Evolutionary conservation across 768 basidiomycete genomes (phyloP).

Genomic region (Rhizopogon sp.): DNA sequence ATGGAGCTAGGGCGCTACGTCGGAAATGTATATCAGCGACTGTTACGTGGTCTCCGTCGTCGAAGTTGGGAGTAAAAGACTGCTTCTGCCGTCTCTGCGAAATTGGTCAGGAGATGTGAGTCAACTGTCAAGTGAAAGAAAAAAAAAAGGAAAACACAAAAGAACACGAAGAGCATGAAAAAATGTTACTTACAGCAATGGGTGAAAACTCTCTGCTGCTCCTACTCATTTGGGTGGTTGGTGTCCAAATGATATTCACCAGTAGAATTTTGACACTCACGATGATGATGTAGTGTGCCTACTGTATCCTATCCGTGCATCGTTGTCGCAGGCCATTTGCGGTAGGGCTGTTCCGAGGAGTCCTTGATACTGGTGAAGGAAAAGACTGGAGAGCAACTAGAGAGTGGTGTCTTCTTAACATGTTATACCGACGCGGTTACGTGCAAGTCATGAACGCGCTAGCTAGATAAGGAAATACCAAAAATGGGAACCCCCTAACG

Average conservation of each 20-base stretch:
- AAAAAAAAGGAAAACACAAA: not conserved
- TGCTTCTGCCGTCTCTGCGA: conserved; percentile 40
- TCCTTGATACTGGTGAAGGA: too few relatives aligned
- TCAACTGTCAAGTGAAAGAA: not conserved
- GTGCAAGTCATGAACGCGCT: too few relatives aligned
- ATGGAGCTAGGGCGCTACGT: conserved; percentile 34
- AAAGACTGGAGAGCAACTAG: too few relatives aligned
- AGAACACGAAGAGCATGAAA: not conserved
- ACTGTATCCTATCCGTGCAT: conserved; percentile 14
- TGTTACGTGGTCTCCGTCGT: conserved; percentile 40
- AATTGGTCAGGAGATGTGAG: not conserved
- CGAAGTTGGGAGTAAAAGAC: conserved; percentile 48
- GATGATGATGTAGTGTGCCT: conserved; percentile 34
- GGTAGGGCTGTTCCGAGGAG: not conserved
- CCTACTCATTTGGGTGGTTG: conserved; percentile 26
- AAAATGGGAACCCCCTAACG: too few relatives aligned
- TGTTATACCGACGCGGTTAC: too few relatives aligned
- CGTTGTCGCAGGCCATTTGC: conserved; percentile 20
- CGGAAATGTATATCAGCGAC: conserved; percentile 43
- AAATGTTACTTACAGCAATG: conserved; percentile 30
- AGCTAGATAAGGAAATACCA: too few relatives aligned
- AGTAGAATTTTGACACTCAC: conserved; percentile 20
- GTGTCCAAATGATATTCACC: not conserved
- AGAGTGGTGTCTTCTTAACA: too few relatives aligned
- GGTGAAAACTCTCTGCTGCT: conserved; percentile 58